These are phyloP conservation scores for Annulohypoxylon stygium DNA, from an alignment of 495 filamentous ascomycete genomes.

Conservation along the genomic window DNA sequence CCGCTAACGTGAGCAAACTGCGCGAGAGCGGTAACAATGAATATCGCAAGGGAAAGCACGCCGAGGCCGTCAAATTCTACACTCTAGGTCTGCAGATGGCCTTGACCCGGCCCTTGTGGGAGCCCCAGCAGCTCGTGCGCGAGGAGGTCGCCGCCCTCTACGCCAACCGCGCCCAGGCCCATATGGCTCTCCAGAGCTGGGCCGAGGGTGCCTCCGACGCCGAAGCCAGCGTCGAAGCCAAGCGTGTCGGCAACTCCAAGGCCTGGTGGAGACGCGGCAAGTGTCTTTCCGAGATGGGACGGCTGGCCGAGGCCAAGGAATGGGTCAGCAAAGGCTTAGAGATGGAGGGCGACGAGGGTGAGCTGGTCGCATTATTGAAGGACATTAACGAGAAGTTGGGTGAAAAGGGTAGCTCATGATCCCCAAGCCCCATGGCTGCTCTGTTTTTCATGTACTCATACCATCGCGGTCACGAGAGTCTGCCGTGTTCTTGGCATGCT, in stretches of 20 bases:
- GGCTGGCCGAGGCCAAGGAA: constrained; percentile 82
- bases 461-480: neutral
- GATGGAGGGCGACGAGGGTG: constrained; percentile 81
- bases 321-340: constrained; percentile 82
- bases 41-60: constrained; percentile 79
- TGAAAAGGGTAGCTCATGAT: constrained; percentile 46
- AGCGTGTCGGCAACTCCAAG: constrained; percentile 88
- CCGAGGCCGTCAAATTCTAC: constrained; percentile 85
- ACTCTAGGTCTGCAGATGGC: constrained; percentile 89
- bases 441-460: constrained; percentile 1
- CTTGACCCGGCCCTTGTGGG: constrained; percentile 83
- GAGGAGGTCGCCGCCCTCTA: constrained; percentile 86
- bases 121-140: constrained; percentile 80
- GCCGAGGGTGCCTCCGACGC: constrained; percentile 85
- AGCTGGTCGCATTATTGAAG: constrained; percentile 75
- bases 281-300: constrained; percentile 90
- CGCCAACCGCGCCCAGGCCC: constrained; percentile 89
- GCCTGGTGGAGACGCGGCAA: constrained; percentile 89
- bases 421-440: neutral
- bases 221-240: constrained; percentile 89
- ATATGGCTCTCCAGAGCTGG: constrained; percentile 84
- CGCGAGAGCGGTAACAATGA: constrained; percentile 86
- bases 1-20: constrained; percentile 87
- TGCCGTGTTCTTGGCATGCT: neutral
- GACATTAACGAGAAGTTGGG: constrained; percentile 71